Percentiles rank a stretch among this genome's conserved stretches.
phyloP scores from a whole-genome alignment of 139 green algal species.

The Klebsormidium nitens region DNA sequence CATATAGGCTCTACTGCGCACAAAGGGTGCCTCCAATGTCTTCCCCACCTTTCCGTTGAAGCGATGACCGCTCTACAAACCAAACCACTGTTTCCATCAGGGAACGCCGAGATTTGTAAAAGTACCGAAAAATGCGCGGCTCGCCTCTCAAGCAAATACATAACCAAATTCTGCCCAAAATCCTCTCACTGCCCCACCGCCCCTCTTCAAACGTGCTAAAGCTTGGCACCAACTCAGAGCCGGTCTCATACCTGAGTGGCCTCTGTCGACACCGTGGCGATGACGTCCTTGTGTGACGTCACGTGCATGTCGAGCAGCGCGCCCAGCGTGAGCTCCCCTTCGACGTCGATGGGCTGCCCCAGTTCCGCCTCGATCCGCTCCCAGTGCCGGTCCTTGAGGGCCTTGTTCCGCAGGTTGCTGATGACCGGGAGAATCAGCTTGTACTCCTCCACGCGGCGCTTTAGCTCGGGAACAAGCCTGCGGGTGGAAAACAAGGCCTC shows the following conservation, averaged over 20 bases:
- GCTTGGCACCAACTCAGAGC: not conserved
- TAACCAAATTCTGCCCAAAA: not conserved
- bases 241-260: conserved; percentile 53
- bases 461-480: conserved; percentile 58
- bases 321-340: conserved; percentile 59
- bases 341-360: conserved; percentile 33
- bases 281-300: conserved; percentile 50
- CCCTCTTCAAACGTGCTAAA: conserved; percentile 15
- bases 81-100: no score
- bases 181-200: not conserved
- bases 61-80: no score
- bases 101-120: no score
- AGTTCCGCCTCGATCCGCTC: conserved; percentile 60
- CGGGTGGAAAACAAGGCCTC: no score
- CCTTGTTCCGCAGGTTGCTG: conserved; percentile 53
- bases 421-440: conserved; percentile 59
- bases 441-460: conserved; percentile 54
- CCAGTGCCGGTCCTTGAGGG: conserved; percentile 70
- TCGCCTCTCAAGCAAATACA: no score
- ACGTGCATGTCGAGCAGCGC: conserved; percentile 54
- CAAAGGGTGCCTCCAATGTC: no score
- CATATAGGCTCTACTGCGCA: no score
- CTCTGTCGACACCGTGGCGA: conserved; percentile 59
- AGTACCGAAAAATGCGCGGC: no score
- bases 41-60: no score